Percentiles rank a stretch among this genome's conserved stretches.
Conservation (phyloP, 2,329 filamentous ascomycete genomes). For the Fusarium sp. region DNA sequence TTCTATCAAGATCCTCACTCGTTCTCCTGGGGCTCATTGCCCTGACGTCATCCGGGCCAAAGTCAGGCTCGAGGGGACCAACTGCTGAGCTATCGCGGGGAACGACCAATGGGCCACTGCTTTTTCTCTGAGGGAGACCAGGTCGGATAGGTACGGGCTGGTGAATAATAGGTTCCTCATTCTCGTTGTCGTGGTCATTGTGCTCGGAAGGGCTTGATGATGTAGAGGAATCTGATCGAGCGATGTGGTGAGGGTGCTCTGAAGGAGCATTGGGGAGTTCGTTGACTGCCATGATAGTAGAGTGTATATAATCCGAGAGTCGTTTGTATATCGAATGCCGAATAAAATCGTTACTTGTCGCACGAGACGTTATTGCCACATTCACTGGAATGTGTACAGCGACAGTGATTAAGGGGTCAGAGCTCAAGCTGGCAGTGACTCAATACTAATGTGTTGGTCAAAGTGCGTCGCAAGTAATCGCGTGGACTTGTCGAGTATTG, state of each 20-base stretch:
- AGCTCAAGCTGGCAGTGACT: background rate
- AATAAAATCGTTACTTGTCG: slow-evolving; percentile 24
- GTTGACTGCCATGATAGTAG: slow-evolving; percentile 41
- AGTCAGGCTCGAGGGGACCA: slow-evolving; percentile 78
- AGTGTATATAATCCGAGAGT: background rate
- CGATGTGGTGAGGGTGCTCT: slow-evolving; percentile 50
- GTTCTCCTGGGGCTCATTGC: slow-evolving; percentile 95
- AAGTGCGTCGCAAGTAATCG: slow-evolving; percentile 10
- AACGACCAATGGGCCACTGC: slow-evolving; percentile 85
- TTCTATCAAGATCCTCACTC: slow-evolving; percentile 87
- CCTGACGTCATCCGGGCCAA: slow-evolving; percentile 87
- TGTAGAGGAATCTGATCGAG: slow-evolving; percentile 53
- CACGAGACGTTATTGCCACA: slow-evolving; percentile 21
- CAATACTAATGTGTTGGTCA: slow-evolving; percentile 20
- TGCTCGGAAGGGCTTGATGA: slow-evolving; percentile 51
- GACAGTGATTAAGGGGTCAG: background rate
- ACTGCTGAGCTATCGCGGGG: slow-evolving; percentile 80
- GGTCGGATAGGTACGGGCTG: slow-evolving; percentile 70
- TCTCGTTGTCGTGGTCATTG: slow-evolving; percentile 37
- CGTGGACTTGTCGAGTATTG: slow-evolving; percentile 20
- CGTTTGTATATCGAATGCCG: background rate
- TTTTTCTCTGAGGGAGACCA: slow-evolving; percentile 77
- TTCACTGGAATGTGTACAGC: slow-evolving; percentile 9
- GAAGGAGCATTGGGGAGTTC: slow-evolving; percentile 41
- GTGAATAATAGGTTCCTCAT: slow-evolving; percentile 55